Evolutionary conservation across 2,329 filamentous ascomycete species (phyloP).

Genomic region (Penicillium sclerotiorum): DNA sequence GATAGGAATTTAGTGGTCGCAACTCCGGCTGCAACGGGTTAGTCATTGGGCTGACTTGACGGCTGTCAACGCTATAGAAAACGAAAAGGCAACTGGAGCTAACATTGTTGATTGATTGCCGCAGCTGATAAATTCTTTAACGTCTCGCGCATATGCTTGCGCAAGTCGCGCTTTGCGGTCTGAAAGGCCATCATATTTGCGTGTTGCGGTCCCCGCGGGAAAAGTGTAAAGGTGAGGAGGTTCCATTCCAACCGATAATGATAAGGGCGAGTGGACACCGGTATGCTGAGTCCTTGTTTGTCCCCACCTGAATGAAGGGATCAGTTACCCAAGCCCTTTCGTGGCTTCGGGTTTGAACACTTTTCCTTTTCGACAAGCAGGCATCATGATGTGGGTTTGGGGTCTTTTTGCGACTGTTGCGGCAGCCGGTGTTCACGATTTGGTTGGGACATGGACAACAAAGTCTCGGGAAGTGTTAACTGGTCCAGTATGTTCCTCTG

Average conservation of each 20-base stretch:
- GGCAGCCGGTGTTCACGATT: slow-evolving; percentile 49
- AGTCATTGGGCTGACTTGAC: too few relatives aligned
- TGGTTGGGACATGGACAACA: slow-evolving; percentile 73
- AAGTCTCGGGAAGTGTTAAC: slow-evolving; percentile 71
- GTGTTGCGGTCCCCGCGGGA: slow-evolving; percentile 14
- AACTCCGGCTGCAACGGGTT: slow-evolving; percentile 56
- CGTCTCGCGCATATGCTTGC: slow-evolving; percentile 68
- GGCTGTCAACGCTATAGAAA: not conserved
- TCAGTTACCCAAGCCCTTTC: slow-evolving; percentile 6
- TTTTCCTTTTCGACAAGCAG: slow-evolving; percentile 12
- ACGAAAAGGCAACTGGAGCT: too few relatives aligned
- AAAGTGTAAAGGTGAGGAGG: slow-evolving; percentile 7
- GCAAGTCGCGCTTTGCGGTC: slow-evolving; percentile 74
- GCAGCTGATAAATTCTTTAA: slow-evolving; percentile 66
- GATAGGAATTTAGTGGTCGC: slow-evolving; percentile 67
- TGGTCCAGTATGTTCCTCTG: slow-evolving; percentile 59
- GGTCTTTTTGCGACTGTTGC: slow-evolving; percentile 40
- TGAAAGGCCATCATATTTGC: slow-evolving; percentile 57
- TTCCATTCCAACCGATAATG: slow-evolving; percentile 22
- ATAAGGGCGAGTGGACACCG: slow-evolving; percentile 24
- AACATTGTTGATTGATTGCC: slow-evolving; percentile 70
- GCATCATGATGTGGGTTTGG: slow-evolving; percentile 36
- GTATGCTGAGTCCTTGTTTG: slow-evolving; percentile 20
- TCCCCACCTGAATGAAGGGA: slow-evolving; percentile 27
- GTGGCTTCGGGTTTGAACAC: slow-evolving; percentile 11